These are phyloP conservation scores for Solanum okadae DNA, from an alignment of 257 asterid species.

Conservation along the genomic window DNA sequence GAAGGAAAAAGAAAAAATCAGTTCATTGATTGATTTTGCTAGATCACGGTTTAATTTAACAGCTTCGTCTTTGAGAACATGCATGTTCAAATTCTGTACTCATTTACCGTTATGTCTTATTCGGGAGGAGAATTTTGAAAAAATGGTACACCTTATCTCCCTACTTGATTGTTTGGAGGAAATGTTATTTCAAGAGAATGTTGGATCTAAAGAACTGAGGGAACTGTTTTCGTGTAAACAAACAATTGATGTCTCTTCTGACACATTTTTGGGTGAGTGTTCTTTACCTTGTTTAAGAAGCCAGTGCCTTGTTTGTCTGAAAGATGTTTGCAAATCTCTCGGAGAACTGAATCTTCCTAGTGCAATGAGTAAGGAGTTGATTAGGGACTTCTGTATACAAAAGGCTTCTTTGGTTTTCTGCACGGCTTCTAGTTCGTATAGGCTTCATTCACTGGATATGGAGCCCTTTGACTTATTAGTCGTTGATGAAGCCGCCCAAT, in stretches of 20 bases:
- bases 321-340: background rate
- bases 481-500: constrained; percentile 8
- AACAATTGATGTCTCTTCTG: background rate
- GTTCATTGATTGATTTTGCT: background rate
- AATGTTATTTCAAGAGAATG: background rate
- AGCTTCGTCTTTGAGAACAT: constrained; percentile 1
- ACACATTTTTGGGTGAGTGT: background rate
- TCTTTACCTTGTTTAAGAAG: background rate
- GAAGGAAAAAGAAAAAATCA: background rate
- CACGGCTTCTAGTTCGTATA: constrained; percentile 7
- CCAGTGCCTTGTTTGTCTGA: background rate
- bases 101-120: background rate
- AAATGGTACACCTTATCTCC: background rate
- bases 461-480: constrained; percentile 1
- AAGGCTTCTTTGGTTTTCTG: background rate
- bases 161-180: background rate
- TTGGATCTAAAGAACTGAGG: background rate
- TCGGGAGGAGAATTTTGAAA: background rate
- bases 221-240: background rate
- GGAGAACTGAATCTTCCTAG: background rate
- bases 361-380: background rate
- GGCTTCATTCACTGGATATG: constrained; percentile 1
- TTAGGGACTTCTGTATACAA: background rate
- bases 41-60: background rate
- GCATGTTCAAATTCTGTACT: background rate